Conservation (phyloP, 345 rosid genomes). For the Salix exigua region DNA sequence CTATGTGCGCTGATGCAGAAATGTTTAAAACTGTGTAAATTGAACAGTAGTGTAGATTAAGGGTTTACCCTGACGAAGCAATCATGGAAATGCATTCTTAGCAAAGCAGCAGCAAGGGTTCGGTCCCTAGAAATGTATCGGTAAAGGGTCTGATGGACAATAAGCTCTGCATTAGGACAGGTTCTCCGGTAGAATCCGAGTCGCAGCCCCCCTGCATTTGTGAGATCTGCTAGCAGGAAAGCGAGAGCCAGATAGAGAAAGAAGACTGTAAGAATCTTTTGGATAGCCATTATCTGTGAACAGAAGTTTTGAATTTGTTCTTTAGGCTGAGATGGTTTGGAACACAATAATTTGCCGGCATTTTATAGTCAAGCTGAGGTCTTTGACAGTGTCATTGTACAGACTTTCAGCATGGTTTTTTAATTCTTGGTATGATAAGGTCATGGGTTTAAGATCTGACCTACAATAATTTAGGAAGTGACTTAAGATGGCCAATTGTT, state of each 20-base stretch:
- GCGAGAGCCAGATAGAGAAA: slow-evolving; percentile 27
- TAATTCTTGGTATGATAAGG: too few relatives aligned
- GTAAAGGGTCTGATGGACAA: slow-evolving; percentile 21
- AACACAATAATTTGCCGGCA: too few relatives aligned
- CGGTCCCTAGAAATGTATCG: slow-evolving; percentile 33
- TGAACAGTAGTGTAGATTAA: neutral
- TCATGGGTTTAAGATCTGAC: too few relatives aligned
- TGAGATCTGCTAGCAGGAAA: slow-evolving; percentile 16
- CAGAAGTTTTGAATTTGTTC: too few relatives aligned
- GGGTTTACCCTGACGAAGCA: slow-evolving; percentile 45
- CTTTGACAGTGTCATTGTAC: too few relatives aligned
- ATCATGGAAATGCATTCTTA: slow-evolving; percentile 56
- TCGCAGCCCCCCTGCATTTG: slow-evolving; percentile 18
- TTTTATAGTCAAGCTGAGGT: too few relatives aligned
- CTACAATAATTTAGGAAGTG: too few relatives aligned
- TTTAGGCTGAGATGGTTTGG: too few relatives aligned
- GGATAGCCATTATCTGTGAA: slow-evolving; percentile 29
- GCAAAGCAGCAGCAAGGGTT: slow-evolving; percentile 43
- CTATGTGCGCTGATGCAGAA: too few relatives aligned
- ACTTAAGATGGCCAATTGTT: too few relatives aligned
- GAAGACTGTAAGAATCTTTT: slow-evolving; percentile 32
- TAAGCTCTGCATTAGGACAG: slow-evolving; percentile 40
- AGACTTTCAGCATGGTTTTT: too few relatives aligned
- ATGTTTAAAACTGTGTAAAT: too few relatives aligned
- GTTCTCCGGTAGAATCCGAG: slow-evolving; percentile 32